phyloP scores from a whole-genome alignment of 2,329 filamentous ascomycete species.

The Leptodontidium sp. region DNA sequence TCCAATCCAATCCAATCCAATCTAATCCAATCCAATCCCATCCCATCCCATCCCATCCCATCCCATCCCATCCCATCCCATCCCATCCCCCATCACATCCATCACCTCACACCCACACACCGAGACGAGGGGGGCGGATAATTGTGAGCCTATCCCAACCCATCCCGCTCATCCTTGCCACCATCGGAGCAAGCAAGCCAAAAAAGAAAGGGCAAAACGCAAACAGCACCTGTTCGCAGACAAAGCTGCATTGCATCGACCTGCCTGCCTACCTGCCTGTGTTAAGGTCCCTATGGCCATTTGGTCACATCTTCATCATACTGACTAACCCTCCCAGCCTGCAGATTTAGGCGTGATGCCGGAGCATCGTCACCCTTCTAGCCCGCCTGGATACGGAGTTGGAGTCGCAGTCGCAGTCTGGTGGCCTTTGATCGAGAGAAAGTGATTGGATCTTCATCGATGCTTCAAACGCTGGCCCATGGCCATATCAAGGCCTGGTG shows the following conservation, averaged over 20 bases:
- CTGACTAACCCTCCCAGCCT: slow-evolving; percentile 26
- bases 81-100: neutral
- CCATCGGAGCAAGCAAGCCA: neutral
- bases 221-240: slow-evolving; percentile 14
- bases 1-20: no score
- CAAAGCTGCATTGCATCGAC: neutral
- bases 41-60: neutral
- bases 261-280: neutral
- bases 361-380: slow-evolving; percentile 17
- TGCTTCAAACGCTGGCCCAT: slow-evolving; percentile 25
- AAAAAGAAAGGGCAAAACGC: neutral
- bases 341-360: slow-evolving; percentile 37
- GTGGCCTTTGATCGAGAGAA: slow-evolving; percentile 21
- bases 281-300: slow-evolving; percentile 3
- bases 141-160: slow-evolving; percentile 11
- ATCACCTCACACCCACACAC: neutral
- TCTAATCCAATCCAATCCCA: neutral
- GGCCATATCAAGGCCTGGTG: slow-evolving; percentile 27
- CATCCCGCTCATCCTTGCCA: slow-evolving; percentile 11
- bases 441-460: slow-evolving; percentile 23
- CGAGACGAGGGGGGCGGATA: neutral
- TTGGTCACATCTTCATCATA: slow-evolving; percentile 9
- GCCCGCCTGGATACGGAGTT: slow-evolving; percentile 19
- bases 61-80: neutral
- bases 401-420: neutral